Base-by-base conservation (phyloP, 2,329 filamentous ascomycete species). In the Neofusicoccum ribis region DNA sequence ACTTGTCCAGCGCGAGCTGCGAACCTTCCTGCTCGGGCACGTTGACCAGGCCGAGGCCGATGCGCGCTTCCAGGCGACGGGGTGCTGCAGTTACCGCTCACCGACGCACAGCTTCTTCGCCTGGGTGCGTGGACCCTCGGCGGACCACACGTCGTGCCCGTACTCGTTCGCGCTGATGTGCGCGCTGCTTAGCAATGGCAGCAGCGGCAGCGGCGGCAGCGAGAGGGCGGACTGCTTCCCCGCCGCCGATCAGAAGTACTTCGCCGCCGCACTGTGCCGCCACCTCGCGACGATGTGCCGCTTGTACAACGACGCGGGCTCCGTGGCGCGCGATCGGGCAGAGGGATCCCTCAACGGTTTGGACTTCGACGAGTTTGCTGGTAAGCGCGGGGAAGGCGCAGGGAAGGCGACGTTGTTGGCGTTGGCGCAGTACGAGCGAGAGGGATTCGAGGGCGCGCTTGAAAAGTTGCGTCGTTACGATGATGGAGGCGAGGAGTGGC, bases 271-370 rank as follows among this genome's bases (percentile, higher is more conserved):
- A 31, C 17, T 72, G 12, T 67, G 65, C 27, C 44, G 67, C 15
- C 71, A 71, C 64, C 64, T 74, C 9, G 68, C 71, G 1, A 67
- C 50, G 7, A 69, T 73, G 68, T 72, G 71, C 63, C 68, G 72
- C 3, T 51, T 65, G 69, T 73, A 73, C 54, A 75, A 74, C 56
- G 72, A 75, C 56, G 71, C 69, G 20, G 73, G 71, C 1, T 72
- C 69, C 12, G 27, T 68, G 2, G 47, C 44, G 5, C 69, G 72
- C 2, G 73, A 75, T 60, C 23, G 36, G 2, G 70, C 68, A 1
- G 78, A 31, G 27, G 27, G 27, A 31, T 7, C 27, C 1, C 27
- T 31, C 6, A 31, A 31, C 6, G 27, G 27, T 1, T 7, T 31
- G 6, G 27, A 31, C 27, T 31, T 31, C 27, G 6, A 31, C 27